These are phyloP conservation scores for Calonectria naviculata DNA, from an alignment of 2,329 filamentous ascomycete species.

Conservation along the genomic window DNA sequence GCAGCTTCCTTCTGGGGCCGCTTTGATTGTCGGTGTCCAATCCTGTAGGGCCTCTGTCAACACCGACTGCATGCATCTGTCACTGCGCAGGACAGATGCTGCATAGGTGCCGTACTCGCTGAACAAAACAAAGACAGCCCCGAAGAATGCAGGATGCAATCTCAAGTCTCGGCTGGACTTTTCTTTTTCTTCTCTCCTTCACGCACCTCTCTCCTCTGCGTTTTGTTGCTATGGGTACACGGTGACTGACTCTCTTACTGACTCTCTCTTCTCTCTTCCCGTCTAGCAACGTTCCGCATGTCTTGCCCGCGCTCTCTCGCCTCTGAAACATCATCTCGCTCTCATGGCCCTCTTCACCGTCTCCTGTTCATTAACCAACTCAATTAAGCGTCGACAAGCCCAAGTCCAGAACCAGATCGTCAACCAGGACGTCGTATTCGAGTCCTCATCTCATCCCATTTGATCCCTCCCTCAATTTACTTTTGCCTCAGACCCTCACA, in stretches of 20 bases:
- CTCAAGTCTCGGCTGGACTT: neutral
- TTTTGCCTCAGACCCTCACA: slow-evolving; percentile 14
- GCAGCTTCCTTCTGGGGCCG: slow-evolving; percentile 30
- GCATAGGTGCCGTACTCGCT: neutral
- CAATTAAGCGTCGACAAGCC: slow-evolving; percentile 6
- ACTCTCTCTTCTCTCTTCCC: neutral
- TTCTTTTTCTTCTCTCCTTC: neutral
- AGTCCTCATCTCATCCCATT: neutral
- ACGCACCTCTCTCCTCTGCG: neutral
- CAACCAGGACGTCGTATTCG: neutral
- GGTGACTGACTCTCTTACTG: neutral
- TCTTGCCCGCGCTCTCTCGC: slow-evolving; percentile 2
- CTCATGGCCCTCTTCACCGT: slow-evolving; percentile 3
- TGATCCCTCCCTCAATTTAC: neutral
- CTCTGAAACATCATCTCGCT: slow-evolving; percentile 22
- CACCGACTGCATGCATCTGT: slow-evolving; percentile 13
- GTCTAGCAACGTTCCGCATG: slow-evolving; percentile 3
- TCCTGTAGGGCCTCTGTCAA: slow-evolving; percentile 15
- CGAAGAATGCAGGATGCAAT: neutral
- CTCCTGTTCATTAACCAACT: slow-evolving; percentile 11
- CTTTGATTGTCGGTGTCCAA: slow-evolving; percentile 24
- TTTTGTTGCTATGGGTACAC: neutral
- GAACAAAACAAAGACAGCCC: neutral
- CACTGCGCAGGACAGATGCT: slow-evolving; percentile 1
- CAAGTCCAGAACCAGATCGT: slow-evolving; percentile 2